phyloP scores from a whole-genome alignment of 441 rosid genomes.

The Metrosideros polymorpha region DNA sequence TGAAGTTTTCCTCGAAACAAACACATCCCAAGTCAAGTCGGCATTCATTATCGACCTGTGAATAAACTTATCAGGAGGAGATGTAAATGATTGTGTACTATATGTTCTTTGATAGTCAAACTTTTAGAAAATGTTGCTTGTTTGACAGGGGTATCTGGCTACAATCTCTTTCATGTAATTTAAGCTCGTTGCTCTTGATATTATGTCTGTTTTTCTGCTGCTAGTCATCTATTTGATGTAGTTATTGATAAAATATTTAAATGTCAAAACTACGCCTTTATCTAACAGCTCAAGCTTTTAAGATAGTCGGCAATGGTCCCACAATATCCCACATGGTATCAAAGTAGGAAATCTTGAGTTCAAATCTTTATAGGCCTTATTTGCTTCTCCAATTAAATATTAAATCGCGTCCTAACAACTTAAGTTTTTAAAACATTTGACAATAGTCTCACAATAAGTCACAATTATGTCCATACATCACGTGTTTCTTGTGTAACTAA shows the following conservation, averaged over 20 bases:
- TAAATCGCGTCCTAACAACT: too few species aligned
- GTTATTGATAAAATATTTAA: too few species aligned
- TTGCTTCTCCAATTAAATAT: too few species aligned
- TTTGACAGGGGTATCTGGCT: neutral
- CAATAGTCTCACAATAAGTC: too few species aligned
- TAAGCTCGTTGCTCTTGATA: neutral
- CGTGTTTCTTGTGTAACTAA: neutral
- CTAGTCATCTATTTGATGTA: neutral
- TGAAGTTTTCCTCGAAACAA: neutral
- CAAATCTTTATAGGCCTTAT: too few species aligned
- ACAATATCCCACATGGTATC: too few species aligned
- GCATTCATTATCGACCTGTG: neutral
- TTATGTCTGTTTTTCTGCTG: neutral
- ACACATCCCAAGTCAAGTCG: neutral
- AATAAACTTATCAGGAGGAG: neutral
- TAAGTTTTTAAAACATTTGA: too few species aligned
- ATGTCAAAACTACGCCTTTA: too few species aligned
- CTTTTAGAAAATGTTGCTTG: neutral
- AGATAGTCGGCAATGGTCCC: too few species aligned
- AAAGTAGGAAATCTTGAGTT: too few species aligned
- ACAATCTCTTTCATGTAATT: neutral
- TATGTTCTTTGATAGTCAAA: neutral
- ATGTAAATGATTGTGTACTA: neutral
- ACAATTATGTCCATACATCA: neutral
- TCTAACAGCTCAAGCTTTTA: too few species aligned